Evolutionary conservation across 2,329 filamentous ascomycete species (phyloP).

Genomic region (Coleophoma crateriformis): DNA sequence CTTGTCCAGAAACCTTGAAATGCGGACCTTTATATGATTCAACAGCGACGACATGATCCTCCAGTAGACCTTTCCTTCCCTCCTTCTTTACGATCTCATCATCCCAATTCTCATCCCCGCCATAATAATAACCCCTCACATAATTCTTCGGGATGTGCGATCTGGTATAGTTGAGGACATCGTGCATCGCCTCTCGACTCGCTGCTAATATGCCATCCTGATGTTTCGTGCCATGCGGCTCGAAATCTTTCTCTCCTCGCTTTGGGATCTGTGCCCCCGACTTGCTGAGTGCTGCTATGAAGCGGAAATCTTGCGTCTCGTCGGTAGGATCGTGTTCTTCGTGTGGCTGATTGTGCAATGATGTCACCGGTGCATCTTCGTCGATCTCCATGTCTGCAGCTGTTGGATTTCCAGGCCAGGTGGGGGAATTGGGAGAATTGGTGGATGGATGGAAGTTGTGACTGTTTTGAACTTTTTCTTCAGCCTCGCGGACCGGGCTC

Average conservation of each 20-base stretch:
- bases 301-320: conserved; percentile 81
- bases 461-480: conserved; percentile 4
- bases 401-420: neutral
- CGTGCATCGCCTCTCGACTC: conserved; percentile 83
- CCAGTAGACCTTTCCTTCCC: conserved; percentile 59
- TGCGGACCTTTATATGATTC: conserved; percentile 67
- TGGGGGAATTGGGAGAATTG: too few relatives aligned
- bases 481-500: conserved; percentile 14
- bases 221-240: conserved; percentile 79
- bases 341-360: conserved; percentile 14
- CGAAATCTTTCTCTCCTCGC: conserved; percentile 95
- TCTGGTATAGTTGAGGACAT: conserved; percentile 73
- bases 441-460: neutral
- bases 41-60: conserved; percentile 53
- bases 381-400: conserved; percentile 21
- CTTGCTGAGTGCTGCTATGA: conserved; percentile 53
- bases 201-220: conserved; percentile 75
- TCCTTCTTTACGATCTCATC: conserved; percentile 56
- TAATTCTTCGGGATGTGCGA: conserved; percentile 64
- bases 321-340: conserved; percentile 65
- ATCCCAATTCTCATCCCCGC: conserved; percentile 37
- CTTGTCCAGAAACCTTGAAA: conserved; percentile 70
- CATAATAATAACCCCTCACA: conserved; percentile 69
- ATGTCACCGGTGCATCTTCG: conserved; percentile 26
- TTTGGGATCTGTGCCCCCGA: conserved; percentile 62